phyloP scores from a whole-genome alignment of 2,329 filamentous ascomycete genomes.

The Xylaria sp. region DNA sequence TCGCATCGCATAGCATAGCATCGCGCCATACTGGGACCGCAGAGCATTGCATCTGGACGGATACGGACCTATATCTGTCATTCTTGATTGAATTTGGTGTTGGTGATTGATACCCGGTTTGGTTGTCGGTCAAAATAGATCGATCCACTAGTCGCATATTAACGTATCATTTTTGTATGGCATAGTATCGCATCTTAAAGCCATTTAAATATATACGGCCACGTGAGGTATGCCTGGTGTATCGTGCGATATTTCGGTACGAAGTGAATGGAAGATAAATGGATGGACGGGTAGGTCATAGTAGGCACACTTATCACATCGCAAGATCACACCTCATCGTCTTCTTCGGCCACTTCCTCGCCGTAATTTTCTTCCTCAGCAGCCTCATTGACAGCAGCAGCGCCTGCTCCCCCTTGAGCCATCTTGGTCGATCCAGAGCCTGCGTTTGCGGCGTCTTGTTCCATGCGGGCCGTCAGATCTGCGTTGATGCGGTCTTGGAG shows the following conservation, averaged over 20 bases:
- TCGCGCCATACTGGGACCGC: conserved; percentile 4
- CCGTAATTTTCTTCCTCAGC: conserved; percentile 84
- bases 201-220: too few relatives aligned
- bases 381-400: conserved; percentile 58
- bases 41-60: conserved; percentile 38
- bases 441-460: conserved; percentile 64
- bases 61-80: conserved; percentile 28
- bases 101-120: conserved; percentile 44
- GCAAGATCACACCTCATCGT: conserved; percentile 49
- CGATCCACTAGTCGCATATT: neutral
- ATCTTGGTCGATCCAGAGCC: neutral
- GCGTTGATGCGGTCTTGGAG: conserved; percentile 76
- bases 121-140: conserved; percentile 4
- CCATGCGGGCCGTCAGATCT: conserved; percentile 79
- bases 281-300: neutral
- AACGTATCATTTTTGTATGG: neutral
- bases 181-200: neutral
- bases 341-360: conserved; percentile 79
- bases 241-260: too few relatives aligned
- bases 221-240: too few relatives aligned
- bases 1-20: conserved; percentile 29
- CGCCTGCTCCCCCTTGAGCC: neutral
- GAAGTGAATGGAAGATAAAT: neutral
- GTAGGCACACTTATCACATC: neutral
- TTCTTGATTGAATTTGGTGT: conserved; percentile 30